Base-by-base conservation (phyloP, 805 yeast species). In the Kluyveromyces siamensis region DNA sequence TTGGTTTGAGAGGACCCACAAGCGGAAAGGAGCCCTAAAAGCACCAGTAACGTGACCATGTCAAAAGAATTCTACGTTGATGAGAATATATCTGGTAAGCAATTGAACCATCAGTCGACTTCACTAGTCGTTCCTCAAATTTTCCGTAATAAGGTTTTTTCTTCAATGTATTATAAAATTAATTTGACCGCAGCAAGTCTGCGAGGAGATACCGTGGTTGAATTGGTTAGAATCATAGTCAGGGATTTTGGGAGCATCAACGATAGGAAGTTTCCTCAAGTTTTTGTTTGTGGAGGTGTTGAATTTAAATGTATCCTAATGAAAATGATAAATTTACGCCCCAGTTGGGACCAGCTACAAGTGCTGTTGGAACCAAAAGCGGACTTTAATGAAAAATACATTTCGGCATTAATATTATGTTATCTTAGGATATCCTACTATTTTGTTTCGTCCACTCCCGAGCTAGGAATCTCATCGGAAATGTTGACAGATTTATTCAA, bases 241-340 rank as follows among this genome's bases (percentile, higher is more conserved):
- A 42, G 62, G 35, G 66, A 63, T 42, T 35, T 65, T 7, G 69
- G 69, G 0, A 52, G 63, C 1, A 27, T 59, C 11, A 48, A 50
- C 19, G 55, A 48, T 19, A 43, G 44, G 6, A 46, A 58, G 8
- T 40, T 50, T 1, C 55, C 56, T 18, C 49, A 49, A 38, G 48
- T 45, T 2, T 42, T 56, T 47, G 54, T 59, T 18, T 45, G 62
- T 27, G 69, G 69, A 39, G 68, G 69, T 8, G 55, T 59, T 1
- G 67, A 63, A 39, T 65, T 65, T 40, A 62, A 60, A n/a, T 82
- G 95, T 59, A 72, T 95, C 41, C 63, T 88, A 35, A 78, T 87
- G 58, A 80, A 91, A 53, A 62, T 91, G 50, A 71, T 90, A 5
- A 95, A 91, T 63, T 65, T 93, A 16, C 79, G 79, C 52, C 97